phyloP scores from a whole-genome alignment of 768 basidiomycete genomes.

The Lactifluus pinguis region DNA sequence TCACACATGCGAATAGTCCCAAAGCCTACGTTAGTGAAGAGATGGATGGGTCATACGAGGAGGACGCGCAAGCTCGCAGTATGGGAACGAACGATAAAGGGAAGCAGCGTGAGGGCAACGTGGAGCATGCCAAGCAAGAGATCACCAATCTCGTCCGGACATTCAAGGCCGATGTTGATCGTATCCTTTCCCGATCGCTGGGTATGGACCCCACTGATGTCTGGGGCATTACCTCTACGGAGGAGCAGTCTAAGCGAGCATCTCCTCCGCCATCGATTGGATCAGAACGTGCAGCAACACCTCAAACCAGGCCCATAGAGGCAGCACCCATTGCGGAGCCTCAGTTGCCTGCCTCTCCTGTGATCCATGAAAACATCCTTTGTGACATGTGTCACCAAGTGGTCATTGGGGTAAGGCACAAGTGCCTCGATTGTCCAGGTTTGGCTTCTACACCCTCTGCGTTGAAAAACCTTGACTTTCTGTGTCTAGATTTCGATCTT shows the following conservation, averaged over 20 bases:
- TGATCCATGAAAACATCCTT: constrained; percentile 44
- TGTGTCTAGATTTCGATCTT: constrained; percentile 55
- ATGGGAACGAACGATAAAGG: not conserved
- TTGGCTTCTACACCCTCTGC: constrained; percentile 16
- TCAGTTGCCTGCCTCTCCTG: constrained; percentile 3
- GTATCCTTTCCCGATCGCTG: constrained; percentile 33
- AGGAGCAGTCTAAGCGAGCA: not conserved
- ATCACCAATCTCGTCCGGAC: constrained; percentile 36
- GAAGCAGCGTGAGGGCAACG: constrained; percentile 24
- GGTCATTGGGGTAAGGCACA: constrained; percentile 63
- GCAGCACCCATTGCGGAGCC: not conserved
- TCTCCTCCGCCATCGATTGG: not conserved
- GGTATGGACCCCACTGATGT: constrained; percentile 22
- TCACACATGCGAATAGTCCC: not conserved
- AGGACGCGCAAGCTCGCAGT: not conserved
- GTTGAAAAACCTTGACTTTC: not conserved
- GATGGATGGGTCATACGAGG: not conserved
- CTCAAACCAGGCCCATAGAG: not conserved
- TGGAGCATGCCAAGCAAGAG: constrained; percentile 40
- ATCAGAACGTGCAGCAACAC: not conserved
- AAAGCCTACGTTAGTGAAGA: not conserved
- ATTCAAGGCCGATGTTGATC: constrained; percentile 50
- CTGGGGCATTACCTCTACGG: not conserved
- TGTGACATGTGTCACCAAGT: constrained; percentile 57
- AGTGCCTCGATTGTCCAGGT: constrained; percentile 74